Conservation (phyloP, 306 rosid species). For the Pyrus communis region DNA sequence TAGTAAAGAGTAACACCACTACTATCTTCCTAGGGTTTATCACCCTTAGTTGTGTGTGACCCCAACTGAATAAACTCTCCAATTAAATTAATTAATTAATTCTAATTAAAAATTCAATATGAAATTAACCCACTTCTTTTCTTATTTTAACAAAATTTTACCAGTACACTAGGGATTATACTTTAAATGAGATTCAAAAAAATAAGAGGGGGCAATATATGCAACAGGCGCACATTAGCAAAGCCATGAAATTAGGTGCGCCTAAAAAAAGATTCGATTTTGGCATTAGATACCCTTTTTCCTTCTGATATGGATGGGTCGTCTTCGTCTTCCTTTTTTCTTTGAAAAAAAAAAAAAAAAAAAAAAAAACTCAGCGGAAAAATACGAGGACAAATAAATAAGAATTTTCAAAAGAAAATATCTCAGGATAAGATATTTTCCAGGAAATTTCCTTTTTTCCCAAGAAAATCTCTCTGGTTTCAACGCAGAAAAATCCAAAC, state of each 20-base stretch:
- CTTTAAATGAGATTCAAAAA: background rate
- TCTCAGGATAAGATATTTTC: background rate
- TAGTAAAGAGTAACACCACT: background rate
- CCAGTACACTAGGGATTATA: background rate
- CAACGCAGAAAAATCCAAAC: background rate
- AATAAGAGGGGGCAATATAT: background rate
- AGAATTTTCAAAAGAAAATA: background rate
- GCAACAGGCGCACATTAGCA: background rate
- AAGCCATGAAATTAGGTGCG: background rate
- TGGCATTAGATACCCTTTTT: background rate
- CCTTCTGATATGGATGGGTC: conserved; percentile 1
- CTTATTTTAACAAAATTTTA: background rate
- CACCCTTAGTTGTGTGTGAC: background rate
- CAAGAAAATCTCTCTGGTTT: background rate
- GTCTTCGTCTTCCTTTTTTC: background rate
- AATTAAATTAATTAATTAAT: background rate
- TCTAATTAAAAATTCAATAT: background rate
- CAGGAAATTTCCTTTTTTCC: background rate
- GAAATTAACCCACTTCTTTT: conserved; percentile 5
- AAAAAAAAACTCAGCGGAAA: background rate
- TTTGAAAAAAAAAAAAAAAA: background rate
- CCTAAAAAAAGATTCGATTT: background rate
- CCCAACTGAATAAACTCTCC: background rate
- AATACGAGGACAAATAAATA: background rate
- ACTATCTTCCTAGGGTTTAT: background rate